Conservation (phyloP, 108 stramenopile genomes). For the Cylindrotheca fusiformis region DNA sequence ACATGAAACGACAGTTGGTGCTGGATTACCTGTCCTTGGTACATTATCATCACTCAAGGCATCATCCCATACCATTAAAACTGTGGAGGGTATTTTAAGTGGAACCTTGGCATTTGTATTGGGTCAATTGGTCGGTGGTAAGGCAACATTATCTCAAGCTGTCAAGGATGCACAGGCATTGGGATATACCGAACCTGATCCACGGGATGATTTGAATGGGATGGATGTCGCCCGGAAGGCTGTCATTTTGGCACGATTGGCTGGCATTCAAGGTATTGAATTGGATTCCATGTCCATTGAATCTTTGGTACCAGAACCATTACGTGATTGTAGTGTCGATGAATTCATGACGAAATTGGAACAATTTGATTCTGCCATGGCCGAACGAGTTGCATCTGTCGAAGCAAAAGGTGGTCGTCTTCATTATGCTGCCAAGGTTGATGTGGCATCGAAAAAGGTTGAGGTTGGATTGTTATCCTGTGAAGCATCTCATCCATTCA, state of each 20-base stretch:
- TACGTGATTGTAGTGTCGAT: slow-evolving; percentile 38
- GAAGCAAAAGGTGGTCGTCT: slow-evolving; percentile 38
- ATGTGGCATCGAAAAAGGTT: slow-evolving; percentile 32
- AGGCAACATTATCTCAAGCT: slow-evolving; percentile 39
- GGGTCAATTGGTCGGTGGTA: slow-evolving; percentile 43
- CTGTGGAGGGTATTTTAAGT: slow-evolving; percentile 46
- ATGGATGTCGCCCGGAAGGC: slow-evolving; percentile 64
- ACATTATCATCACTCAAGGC: slow-evolving; percentile 40
- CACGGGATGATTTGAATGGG: slow-evolving; percentile 52
- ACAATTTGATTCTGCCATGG: slow-evolving; percentile 36
- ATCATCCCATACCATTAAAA: slow-evolving; percentile 38
- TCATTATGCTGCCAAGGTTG: slow-evolving; percentile 62
- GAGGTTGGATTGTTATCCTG: slow-evolving; percentile 49
- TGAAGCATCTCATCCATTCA: slow-evolving; percentile 44
- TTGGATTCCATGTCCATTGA: slow-evolving; percentile 42
- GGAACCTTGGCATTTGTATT: slow-evolving; percentile 56
- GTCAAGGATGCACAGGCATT: slow-evolving; percentile 49
- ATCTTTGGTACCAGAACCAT: slow-evolving; percentile 38
- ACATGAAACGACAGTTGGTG: slow-evolving; percentile 54
- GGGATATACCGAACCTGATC: slow-evolving; percentile 65
- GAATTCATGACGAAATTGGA: slow-evolving; percentile 48
- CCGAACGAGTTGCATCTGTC: slow-evolving; percentile 31
- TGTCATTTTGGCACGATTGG: slow-evolving; percentile 54
- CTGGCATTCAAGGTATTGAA: slow-evolving; percentile 40
- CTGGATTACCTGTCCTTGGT: slow-evolving; percentile 50